Base-by-base conservation (phyloP, 2,329 filamentous ascomycete species). In the Cladosporium sp. region DNA sequence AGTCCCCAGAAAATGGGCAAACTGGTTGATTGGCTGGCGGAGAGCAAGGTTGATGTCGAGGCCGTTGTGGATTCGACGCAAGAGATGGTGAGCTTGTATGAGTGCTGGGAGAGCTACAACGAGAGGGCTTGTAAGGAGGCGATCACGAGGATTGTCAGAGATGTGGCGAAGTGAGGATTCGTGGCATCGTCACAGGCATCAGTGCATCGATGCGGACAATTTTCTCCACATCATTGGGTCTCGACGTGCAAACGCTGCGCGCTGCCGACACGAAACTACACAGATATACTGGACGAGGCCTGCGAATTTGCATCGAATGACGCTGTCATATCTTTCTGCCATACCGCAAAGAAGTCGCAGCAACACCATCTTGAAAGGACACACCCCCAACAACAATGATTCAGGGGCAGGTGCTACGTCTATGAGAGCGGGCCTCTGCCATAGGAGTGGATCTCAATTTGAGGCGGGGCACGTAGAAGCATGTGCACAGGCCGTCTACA, bases 21-120 rank as follows among this genome's bases (percentile, higher is more conserved):
- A 72, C 84, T 96, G 49, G 86, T 92, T 11, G 86, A 87, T 49
- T 97, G 93, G 90, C 83, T 97, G 65, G 91, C 93, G 0, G 92
- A 96, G 75, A 95, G 92, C 73, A 90, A 88, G 65, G 87, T 97
- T 52, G 92, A 96, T 73, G 90, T 97, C 73, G 88, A 92, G 70
- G 90, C 88, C 36, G 89, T 96, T 77, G 90, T 96, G 60, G 92
- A 97, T 78, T 92, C 91, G 74, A 94, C 92, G 0, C 93, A 97
- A 79, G 93, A 97, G 80, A 86, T 97, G 68, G 92, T 97, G 63
- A 93, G 92, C 3, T 86, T 97, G 69, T 97, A 97, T 76, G 92
- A 96, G 74, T 79, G 87, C 0, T 90, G 88, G 87, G 88, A 90
- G 70, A 81, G 82, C 67, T 90, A 88, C 74, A 86, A 81, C 64